These are phyloP conservation scores for Phytophthora cactorum DNA, from an alignment of 352 stramenopile species.

Conservation along the genomic window DNA sequence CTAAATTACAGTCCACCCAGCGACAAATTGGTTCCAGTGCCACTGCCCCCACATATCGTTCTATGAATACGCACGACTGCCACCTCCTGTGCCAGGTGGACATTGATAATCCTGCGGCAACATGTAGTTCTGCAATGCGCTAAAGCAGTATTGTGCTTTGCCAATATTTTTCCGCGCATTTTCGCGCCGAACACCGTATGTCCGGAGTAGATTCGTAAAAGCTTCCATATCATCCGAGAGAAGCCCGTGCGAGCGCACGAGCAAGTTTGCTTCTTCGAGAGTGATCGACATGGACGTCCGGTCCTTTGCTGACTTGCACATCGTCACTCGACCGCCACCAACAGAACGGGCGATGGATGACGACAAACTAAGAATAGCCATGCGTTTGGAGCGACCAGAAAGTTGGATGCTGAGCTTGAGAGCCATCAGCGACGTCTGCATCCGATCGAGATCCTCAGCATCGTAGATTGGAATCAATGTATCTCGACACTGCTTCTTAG, in stretches of 20 bases:
- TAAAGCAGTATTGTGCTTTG: constrained; percentile 87
- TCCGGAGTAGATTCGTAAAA: constrained; percentile 74
- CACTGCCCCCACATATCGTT: constrained; percentile 2
- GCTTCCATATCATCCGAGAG: constrained; percentile 52
- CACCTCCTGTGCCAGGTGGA: constrained; percentile 79
- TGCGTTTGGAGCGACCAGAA: constrained; percentile 72
- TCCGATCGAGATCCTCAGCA: constrained; percentile 34
- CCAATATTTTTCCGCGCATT: constrained; percentile 91
- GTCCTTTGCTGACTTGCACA: constrained; percentile 98
- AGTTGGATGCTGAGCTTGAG: constrained; percentile 53
- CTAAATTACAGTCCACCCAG: constrained; percentile 29
- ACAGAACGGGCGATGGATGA: constrained; percentile 78
- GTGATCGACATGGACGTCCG: constrained; percentile 97
- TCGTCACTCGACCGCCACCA: constrained; percentile 92
- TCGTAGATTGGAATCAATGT: constrained; percentile 32
- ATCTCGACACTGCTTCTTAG: constrained; percentile 35
- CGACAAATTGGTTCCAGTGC: constrained; percentile 19
- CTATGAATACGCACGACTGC: constrained; percentile 67
- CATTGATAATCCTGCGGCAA: constrained; percentile 81
- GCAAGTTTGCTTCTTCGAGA: constrained; percentile 89
- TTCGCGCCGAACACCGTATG: constrained; percentile 79
- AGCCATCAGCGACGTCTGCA: constrained; percentile 41
- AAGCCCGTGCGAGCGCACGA: constrained; percentile 65
- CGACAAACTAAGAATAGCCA: constrained; percentile 82
- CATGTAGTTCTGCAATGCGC: constrained; percentile 83